Conservation (phyloP, 768 basidiomycete species). For the Hericium rajendrae region DNA sequence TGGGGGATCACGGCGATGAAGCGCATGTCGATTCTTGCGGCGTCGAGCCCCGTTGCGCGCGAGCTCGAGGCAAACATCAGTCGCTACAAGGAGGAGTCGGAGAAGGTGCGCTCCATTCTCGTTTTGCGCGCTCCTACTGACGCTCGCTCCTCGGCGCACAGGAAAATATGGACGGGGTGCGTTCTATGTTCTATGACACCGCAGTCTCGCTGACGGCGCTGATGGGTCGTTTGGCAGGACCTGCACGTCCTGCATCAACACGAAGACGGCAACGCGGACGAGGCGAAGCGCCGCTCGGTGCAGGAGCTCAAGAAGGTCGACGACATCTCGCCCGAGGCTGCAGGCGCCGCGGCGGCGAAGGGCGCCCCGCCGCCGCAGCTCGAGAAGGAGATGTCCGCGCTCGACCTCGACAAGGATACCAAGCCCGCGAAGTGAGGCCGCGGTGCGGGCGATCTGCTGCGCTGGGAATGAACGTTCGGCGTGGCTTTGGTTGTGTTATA, state of each 20-base stretch:
- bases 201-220: not conserved
- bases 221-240: conserved; percentile 2
- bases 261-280: not conserved
- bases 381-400: not conserved
- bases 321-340: conserved; percentile 1
- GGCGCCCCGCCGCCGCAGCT: not conserved
- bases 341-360: not conserved
- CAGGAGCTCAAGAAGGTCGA: conserved; percentile 4
- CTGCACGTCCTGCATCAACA: conserved; percentile 4
- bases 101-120: conserved; percentile 34
- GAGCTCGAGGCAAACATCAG: conserved; percentile 49
- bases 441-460: no score
- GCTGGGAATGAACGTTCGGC: no score
- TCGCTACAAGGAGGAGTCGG: conserved; percentile 76
- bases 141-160: not conserved
- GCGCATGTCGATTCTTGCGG: conserved; percentile 57
- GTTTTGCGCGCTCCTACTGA: no score
- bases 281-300: not conserved
- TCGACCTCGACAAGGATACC: not conserved
- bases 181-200: not conserved
- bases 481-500: no score
- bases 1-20: conserved; percentile 80
- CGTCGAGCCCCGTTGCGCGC: conserved; percentile 32
- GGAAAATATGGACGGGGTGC: conserved; percentile 19
- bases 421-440: no score